A percentile compares a stretch with the other conserved stretches of the same genome.
Conservation (phyloP, 2,329 filamentous ascomycete species). For the Lasiodiplodia citricola region DNA sequence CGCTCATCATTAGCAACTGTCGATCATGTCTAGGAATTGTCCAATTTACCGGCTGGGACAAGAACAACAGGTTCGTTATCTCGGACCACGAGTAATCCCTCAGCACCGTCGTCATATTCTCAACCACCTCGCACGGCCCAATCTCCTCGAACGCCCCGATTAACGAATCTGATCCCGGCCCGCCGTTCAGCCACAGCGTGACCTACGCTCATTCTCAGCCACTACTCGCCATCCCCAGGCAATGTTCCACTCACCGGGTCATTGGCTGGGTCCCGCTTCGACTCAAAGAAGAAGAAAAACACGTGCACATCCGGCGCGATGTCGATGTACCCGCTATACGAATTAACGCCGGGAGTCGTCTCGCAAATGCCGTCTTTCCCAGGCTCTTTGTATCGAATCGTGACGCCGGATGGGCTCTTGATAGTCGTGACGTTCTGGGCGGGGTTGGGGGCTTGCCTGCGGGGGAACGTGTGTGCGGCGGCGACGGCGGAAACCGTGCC, state of each 20-base stretch:
- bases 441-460: slow-evolving; percentile 34
- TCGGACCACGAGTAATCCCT: slow-evolving; percentile 49
- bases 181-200: slow-evolving; percentile 15
- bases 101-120: slow-evolving; percentile 42
- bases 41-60: slow-evolving; percentile 39
- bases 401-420: slow-evolving; percentile 45
- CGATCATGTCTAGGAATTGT: too few relatives aligned
- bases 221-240: too few relatives aligned
- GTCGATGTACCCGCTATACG: slow-evolving; percentile 46
- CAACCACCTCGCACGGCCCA: slow-evolving; percentile 53
- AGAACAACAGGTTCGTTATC: slow-evolving; percentile 44
- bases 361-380: slow-evolving; percentile 53
- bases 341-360: slow-evolving; percentile 42
- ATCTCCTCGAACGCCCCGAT: slow-evolving; percentile 35
- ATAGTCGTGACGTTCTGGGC: slow-evolving; percentile 48
- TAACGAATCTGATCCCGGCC: neutral
- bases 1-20: too few relatives aligned
- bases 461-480: neutral
- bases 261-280: slow-evolving; percentile 53
- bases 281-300: slow-evolving; percentile 56
- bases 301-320: slow-evolving; percentile 45
- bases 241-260: too few relatives aligned
- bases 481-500: neutral
- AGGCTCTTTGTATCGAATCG: slow-evolving; percentile 53
- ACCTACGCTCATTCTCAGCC: neutral